Base-by-base conservation (phyloP, 2,329 filamentous ascomycete genomes). In the Esteya vermicola region DNA sequence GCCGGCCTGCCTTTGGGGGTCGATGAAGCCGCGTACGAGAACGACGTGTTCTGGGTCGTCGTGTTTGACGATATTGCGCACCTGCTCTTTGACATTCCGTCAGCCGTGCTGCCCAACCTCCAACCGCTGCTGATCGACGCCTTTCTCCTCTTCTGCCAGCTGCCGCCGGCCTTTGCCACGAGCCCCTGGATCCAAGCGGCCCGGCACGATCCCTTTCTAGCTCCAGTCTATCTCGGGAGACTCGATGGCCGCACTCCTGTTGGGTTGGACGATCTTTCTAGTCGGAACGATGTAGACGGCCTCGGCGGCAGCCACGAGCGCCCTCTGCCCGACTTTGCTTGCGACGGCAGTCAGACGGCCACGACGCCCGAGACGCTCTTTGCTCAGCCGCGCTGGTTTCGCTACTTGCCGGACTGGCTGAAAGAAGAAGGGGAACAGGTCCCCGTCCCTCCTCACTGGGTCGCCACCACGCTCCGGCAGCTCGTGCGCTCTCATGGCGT, bases 41-140 rank as follows among this genome's bases (percentile, higher is more conserved):
- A n/a, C 43, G 89, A 95, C 51, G 82, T 85, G 0, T 93, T 82
- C 48, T 72, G 86, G 27, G 74, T 91, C 4, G 72, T 94, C 34
- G 72, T 95, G 52, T 86, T 78, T 49, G 72, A 76, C 0, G 91
- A 96, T 54, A 64, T 95, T 18, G 62, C 75, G 45, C 65, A 72
- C 1, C 66, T 81, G 22, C 52, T 93, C 2, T 60, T 75, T 25
- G 50, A 60, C 37, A 56, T 79, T 5, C 71, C 73, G 0, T 38
- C 47, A 0, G 25, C 40, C 6, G 52, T 53, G 21, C 48, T 65
- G 42, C 40, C 53, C 41, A 43, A 44, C 3, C 52, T 72, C 1
- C 57, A 54, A 8, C 50, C 56, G 9, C 54, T 68, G 22, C 56
- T 93, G 1, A 40, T 91, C 18, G 72, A 88, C 50, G 76, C 78